phyloP scores from a whole-genome alignment of 208 protist genomes.

The Porcisia hertigi region DNA sequence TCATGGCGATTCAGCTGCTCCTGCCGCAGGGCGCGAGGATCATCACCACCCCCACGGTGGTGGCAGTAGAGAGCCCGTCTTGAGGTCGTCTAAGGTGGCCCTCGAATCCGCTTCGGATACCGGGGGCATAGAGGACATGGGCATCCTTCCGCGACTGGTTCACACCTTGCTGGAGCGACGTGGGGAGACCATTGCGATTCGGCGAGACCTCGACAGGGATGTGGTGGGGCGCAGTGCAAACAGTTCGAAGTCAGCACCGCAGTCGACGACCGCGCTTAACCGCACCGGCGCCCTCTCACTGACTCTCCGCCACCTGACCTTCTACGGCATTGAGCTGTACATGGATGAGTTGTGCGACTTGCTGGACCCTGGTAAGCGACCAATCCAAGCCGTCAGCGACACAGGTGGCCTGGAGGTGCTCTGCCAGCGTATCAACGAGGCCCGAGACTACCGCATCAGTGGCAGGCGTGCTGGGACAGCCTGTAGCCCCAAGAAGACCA shows the following conservation, averaged over 20 bases:
- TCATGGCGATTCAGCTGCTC: conserved; percentile 8
- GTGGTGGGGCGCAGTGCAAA: neutral
- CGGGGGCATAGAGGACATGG: conserved; percentile 42
- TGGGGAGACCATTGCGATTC: conserved; percentile 48
- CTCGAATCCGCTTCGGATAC: neutral
- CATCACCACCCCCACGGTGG: conserved; percentile 2
- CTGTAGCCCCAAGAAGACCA: conserved; percentile 3
- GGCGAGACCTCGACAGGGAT: conserved; percentile 17
- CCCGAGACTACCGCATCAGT: conserved; percentile 28
- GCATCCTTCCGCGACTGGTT: conserved; percentile 81
- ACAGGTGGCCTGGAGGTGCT: conserved; percentile 70
- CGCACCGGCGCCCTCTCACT: conserved; percentile 29
- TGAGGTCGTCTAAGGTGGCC: neutral
- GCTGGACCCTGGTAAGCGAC: conserved; percentile 74
- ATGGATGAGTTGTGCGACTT: conserved; percentile 84
- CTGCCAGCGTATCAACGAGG: conserved; percentile 67
- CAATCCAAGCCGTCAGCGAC: conserved; percentile 59
- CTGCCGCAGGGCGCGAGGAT: conserved; percentile 1
- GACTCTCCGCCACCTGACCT: conserved; percentile 66
- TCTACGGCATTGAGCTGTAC: conserved; percentile 90
- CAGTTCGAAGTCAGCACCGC: conserved; percentile 4
- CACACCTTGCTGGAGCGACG: conserved; percentile 75
- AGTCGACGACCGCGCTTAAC: conserved; percentile 7
- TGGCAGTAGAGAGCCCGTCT: neutral
- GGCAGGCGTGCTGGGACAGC: conserved; percentile 19